phyloP scores from a whole-genome alignment of 495 filamentous ascomycete species.

The Podospora appendiculata region DNA sequence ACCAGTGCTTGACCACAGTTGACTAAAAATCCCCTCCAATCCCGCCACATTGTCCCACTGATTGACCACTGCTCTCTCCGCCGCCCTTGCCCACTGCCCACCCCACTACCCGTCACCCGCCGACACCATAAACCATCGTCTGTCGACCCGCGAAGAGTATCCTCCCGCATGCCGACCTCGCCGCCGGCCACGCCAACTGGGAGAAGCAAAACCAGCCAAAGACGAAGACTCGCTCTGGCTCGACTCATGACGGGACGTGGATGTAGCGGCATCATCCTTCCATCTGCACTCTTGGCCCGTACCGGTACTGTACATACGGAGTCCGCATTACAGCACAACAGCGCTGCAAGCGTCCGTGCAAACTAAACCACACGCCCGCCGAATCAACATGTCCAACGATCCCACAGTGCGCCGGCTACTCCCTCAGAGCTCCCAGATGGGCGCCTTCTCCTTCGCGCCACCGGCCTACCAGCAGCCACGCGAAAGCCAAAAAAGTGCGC shows the following conservation, averaged over 20 bases:
- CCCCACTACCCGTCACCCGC: no score
- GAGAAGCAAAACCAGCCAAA: neutral
- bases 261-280: constrained; percentile 8
- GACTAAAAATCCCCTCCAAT: constrained; percentile 19
- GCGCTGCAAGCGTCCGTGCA: constrained; percentile 15
- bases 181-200: neutral
- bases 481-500: constrained; percentile 62
- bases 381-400: constrained; percentile 44
- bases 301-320: no score
- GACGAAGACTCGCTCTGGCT: neutral
- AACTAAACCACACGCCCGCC: neutral
- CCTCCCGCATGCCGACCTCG: neutral
- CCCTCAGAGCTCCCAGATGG: constrained; percentile 49
- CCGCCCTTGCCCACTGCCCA: neutral
- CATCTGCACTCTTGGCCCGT: neutral
- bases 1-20: neutral
- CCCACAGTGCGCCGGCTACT: constrained; percentile 45
- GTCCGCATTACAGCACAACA: constrained; percentile 5
- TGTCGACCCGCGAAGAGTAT: neutral
- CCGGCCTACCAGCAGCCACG: constrained; percentile 46
- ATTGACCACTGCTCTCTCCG: constrained; percentile 5
- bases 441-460: constrained; percentile 53
- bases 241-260: constrained; percentile 11
- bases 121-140: neutral
- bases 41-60: constrained; percentile 13